Conservation (phyloP, 345 rosid genomes). For the Eucalyptus dawsonii region DNA sequence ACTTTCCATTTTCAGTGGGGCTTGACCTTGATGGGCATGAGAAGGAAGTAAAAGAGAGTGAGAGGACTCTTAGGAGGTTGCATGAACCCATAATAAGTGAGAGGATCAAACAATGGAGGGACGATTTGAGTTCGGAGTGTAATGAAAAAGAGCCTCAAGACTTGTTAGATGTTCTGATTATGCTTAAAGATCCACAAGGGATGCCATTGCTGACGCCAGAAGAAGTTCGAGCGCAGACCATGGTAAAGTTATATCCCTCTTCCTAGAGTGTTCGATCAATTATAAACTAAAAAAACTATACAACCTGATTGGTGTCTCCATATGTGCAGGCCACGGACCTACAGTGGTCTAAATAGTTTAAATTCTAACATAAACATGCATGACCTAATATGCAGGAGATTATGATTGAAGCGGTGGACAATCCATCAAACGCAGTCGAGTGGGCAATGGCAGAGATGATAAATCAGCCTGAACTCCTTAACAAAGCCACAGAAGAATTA, state of each 20-base stretch:
- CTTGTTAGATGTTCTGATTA: not conserved
- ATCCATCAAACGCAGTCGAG: not conserved
- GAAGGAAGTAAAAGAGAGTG: not conserved
- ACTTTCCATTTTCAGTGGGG: slow-evolving; percentile 1
- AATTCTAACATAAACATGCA: not conserved
- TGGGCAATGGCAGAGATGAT: not conserved
- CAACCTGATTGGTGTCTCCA: not conserved
- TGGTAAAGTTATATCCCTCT: not conserved
- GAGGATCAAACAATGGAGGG: slow-evolving; percentile 10
- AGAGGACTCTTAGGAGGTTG: not conserved
- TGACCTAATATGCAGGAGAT: not conserved
- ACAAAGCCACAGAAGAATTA: not conserved
- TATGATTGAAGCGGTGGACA: not conserved
- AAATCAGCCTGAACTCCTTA: not conserved
- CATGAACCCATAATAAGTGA: not conserved
- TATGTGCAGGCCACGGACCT: not conserved
- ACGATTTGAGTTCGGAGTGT: not conserved
- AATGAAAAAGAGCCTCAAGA: not conserved
- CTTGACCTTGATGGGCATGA: not conserved
- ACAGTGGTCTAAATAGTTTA: not conserved
- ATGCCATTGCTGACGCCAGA: not conserved
- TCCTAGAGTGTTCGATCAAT: not conserved
- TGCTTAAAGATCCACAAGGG: not conserved
- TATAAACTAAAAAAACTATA: not conserved
- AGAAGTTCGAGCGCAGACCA: not conserved